Evolutionary conservation across 257 asterid species (phyloP), one percentile per base, ranked within the genome.

Genomic region (Petrea volubilis): DNA sequence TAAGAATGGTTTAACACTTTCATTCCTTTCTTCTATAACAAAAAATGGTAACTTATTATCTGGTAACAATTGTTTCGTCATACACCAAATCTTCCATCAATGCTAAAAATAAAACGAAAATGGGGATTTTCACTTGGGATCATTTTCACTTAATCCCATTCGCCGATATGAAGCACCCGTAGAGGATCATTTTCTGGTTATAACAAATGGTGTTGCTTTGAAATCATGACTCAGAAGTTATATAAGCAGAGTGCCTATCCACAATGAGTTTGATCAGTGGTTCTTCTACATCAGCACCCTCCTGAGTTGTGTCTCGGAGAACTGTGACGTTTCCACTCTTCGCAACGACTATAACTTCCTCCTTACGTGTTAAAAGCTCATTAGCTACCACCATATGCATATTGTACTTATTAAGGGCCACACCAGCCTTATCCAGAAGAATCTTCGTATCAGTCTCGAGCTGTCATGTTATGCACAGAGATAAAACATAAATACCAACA

Each of bases 311-410:
- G 82, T 91, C 94, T 23, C 97, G 75, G 27, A 52, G 83, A 40
- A 94, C 96, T 2, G 74, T 78, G 34, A 77, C 71, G 47, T 85
- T 80, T 70, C 84, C 96, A 65, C 65, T 72, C 71, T 69, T 77
- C 3, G 92, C 55, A 60, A 95, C 96, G 13, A 92, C 96, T 10
- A 78, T 71, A 67, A 95, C 98, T 80, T 92, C 97, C 71, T 95
- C 97, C 77, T 92, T 90, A 20, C 98, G 95, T 15, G 96, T 92
- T 51, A 81, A 77, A 64, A 95, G 97, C 86, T 95, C 97, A 41
- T 95, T 95, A n/a, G 99, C 98, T 7, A 95, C 86, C 43, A 95
- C 98, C 96, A 92, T 80, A 73, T 95, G 90, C 89, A 95, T 87
- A 33, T 87, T 64, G 72, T 92, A 84, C 86, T 79, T 92, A 52